Evolutionary conservation across 2,329 filamentous ascomycete genomes (phyloP), one percentile per base, ranked within the genome.

Genomic region (Aspergillus oerlinghausenensis): DNA sequence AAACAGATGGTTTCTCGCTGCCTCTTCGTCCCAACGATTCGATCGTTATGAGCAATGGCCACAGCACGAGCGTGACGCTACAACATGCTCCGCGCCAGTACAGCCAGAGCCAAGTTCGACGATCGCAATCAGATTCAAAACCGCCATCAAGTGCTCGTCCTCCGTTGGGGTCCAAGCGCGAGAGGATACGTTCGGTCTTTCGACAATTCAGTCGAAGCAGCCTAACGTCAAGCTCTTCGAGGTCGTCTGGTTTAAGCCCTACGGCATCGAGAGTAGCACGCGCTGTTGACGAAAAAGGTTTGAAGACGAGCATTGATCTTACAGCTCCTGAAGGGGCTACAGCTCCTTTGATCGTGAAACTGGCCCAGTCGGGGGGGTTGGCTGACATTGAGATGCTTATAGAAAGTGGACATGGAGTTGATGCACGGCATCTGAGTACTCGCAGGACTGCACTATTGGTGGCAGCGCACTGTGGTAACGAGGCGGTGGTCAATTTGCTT

Each of bases 381-480:
- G 58, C 65, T 11, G 71, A 76, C 50, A 62, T 73, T 42, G 68
- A 73, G 60, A 62, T 64, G 48, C 62, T 75, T 7, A 64, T 73
- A 26, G 64, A 65, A n/a, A 65, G 57, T 25, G 68, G 70, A 3
- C 63, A 63, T 56, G 61, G 70, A 51, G 63, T 72, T n/a, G 67
- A 73, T 57, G 55, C 63, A 48, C 57, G 66, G 7, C 70, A 75
- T 56, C 51, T 62, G 9, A 52, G 60, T 47, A 70, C 71, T 2
- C 65, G 68, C n/a, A 63, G 71, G 49, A 76, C 67, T 42, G 73
- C 74, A 14, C 65, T 76, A 11, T 61, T 71, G 5, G 71, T 76
- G 43, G 73, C 74, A 50, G 66, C 72, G 6, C 73, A 76, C 55
- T 75, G 73, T 59, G 73, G 73, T 9, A 71, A 71, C 29, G 70